Evolutionary conservation across 164 flowering plant species (phyloP), one percentile per base, ranked within the genome.

Genomic region (Protea cynaroides): DNA sequence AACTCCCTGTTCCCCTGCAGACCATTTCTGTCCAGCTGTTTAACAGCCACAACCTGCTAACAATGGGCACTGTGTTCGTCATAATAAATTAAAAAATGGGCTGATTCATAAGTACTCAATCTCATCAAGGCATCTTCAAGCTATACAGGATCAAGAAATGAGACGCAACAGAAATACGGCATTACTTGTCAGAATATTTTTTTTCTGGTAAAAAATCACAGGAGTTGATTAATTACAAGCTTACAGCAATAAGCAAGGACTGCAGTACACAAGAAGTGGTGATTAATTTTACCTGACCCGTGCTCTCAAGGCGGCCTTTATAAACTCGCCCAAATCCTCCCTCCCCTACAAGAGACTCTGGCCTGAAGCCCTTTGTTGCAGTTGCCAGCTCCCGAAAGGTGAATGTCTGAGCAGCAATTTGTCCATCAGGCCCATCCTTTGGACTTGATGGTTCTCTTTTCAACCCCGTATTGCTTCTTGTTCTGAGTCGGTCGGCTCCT

Each of bases 281-380:
- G 34, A 2, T 29, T 29, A 29, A 29, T 29, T 53, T 46, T 64
- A 78, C 81, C 78, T 78, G 81, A 15, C 72, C 76, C 0, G 72
- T 78, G 68, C 76, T 74, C 65, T 74, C 76, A 24, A 78, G 44
- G 25, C 56, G 68, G 1, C 81, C 81, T 56, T 70, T 75, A 61
- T 78, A 78, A 64, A 78, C 81, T 62, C 72, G 70, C 12, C 81
- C 81, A 55, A 78, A 78, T 65, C 81, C 81, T 15, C 81, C 81
- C 60, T 78, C 81, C 52, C 81, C 81, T 52, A 78, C 25, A 8
- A 78, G 64, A 36, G 65, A 71, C 57, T 78, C 78, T 0, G 69
- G 65, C 50, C 68, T 69, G 57, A 78, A 78, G 53, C 72, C 75
- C 58, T 75, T 67, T 4, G 81, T 78, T 19, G 81, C 78, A 55